Percentiles rank a stretch among this genome's conserved stretches.
phyloP scores from a whole-genome alignment of 164 flowering plant species.

The Chimonanthus salicifolius region DNA sequence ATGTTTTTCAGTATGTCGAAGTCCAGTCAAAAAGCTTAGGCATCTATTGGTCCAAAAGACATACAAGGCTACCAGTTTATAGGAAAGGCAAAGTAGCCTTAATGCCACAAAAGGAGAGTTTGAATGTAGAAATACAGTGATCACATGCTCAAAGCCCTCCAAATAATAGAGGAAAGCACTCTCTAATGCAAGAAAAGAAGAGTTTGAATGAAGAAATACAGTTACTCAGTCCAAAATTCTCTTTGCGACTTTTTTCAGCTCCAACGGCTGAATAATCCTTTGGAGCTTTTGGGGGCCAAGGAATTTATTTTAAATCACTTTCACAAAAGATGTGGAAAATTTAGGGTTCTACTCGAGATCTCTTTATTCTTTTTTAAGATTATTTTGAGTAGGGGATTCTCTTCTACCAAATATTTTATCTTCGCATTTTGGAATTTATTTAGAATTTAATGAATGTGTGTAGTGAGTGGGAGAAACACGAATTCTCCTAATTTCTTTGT shows the following conservation, averaged over 20 bases:
- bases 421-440: too few species aligned
- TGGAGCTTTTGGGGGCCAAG: slow-evolving; percentile 7
- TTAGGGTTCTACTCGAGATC: not conserved
- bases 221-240: slow-evolving; percentile 11
- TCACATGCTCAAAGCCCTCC: not conserved
- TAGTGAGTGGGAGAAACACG: too few species aligned
- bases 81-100: slow-evolving; percentile 37
- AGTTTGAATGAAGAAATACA: slow-evolving; percentile 46
- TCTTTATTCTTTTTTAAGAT: too few species aligned
- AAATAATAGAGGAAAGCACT: slow-evolving; percentile 18
- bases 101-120: not conserved
- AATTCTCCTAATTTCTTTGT: too few species aligned
- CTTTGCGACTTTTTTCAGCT: not conserved
- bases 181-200: slow-evolving; percentile 49
- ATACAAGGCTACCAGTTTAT: slow-evolving; percentile 43
- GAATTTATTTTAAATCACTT: slow-evolving; percentile 20
- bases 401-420: too few species aligned
- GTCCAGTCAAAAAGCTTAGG: slow-evolving; percentile 64
- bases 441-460: too few species aligned
- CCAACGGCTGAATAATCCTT: slow-evolving; percentile 20
- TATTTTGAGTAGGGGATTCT: too few species aligned
- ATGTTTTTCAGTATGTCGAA: slow-evolving; percentile 17
- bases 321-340: slow-evolving; percentile 11
- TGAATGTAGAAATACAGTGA: not conserved
- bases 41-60: slow-evolving; percentile 73